phyloP scores from a whole-genome alignment of 371 early-diverging fungal genomes.

The Dichotomocladium elegans region DNA sequence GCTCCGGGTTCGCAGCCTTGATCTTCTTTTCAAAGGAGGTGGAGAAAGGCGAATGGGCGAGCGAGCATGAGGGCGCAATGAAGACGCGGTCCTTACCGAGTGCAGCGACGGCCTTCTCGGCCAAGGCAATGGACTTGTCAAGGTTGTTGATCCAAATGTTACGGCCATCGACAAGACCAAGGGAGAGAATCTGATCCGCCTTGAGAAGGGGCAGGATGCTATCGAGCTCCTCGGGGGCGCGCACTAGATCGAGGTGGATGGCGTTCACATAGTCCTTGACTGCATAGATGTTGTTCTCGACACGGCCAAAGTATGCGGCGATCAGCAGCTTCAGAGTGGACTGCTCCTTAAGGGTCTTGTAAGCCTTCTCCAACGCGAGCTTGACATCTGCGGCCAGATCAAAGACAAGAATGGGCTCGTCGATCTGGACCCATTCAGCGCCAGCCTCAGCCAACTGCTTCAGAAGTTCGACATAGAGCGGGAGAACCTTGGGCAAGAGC shows the following conservation, averaged over 20 bases:
- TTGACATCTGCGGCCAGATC: conserved; percentile 61
- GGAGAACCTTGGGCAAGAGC: conserved; percentile 72
- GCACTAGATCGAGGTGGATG: conserved; percentile 89
- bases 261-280: conserved; percentile 74
- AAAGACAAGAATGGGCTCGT: conserved; percentile 85
- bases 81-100: conserved; percentile 73
- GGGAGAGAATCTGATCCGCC: conserved; percentile 66
- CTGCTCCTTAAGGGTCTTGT: conserved; percentile 60
- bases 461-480: conserved; percentile 78
- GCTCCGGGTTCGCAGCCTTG: conserved; percentile 65
- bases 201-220: conserved; percentile 53
- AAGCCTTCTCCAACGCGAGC: conserved; percentile 55
- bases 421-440: conserved; percentile 91
- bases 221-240: conserved; percentile 82
- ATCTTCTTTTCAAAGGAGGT: conserved; percentile 78
- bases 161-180: conserved; percentile 92
- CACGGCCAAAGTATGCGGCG: conserved; percentile 92
- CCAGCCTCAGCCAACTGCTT: conserved; percentile 77
- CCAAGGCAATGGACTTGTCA: conserved; percentile 63
- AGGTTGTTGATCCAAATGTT: conserved; percentile 96
- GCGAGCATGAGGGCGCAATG: conserved; percentile 86
- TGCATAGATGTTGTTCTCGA: conserved; percentile 69
- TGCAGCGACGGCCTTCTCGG: conserved; percentile 62
- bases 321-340: conserved; percentile 69
- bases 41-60: conserved; percentile 91